Percentiles rank a stretch among this genome's conserved stretches.
Evolutionary conservation across 2,329 filamentous ascomycete genomes (phyloP).

Genomic region (Pseudocercospora cruenta): DNA sequence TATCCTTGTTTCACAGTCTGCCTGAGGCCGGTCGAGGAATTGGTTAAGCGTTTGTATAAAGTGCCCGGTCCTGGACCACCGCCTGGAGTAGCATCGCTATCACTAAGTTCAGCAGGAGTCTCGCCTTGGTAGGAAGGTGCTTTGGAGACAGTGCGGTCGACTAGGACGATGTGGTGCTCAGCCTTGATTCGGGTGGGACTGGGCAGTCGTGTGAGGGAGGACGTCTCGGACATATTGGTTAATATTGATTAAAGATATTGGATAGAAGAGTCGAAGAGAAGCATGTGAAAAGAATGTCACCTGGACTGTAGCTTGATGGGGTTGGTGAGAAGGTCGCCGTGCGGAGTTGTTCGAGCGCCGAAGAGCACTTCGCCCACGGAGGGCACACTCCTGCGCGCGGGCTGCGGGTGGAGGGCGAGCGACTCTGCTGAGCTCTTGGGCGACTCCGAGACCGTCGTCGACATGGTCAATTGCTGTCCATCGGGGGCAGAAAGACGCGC

Average conservation of each 20-base stretch:
- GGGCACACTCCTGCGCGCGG: conserved; percentile 9
- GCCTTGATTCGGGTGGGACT: conserved; percentile 30
- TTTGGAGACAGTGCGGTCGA: conserved; percentile 55
- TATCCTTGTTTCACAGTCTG: conserved; percentile 36
- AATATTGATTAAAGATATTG: conserved; percentile 7
- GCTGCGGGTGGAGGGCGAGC: conserved; percentile 13
- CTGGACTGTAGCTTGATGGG: conserved; percentile 31
- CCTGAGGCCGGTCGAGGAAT: conserved; percentile 32
- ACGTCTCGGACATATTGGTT: conserved; percentile 32
- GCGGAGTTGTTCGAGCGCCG: conserved; percentile 17
- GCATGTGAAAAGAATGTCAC: conserved; percentile 24
- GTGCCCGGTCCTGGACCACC: conserved; percentile 17
- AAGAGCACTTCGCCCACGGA: conserved; percentile 21
- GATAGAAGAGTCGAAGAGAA: conserved; percentile 3
- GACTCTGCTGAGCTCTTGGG: conserved; percentile 9
- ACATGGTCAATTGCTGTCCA: background rate
- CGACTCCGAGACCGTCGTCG: background rate
- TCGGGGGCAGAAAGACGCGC: background rate
- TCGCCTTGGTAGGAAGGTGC: conserved; percentile 18
- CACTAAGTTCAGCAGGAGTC: conserved; percentile 32
- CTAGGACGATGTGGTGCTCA: conserved; percentile 68
- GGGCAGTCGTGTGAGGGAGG: conserved; percentile 31
- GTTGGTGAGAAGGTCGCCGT: conserved; percentile 19
- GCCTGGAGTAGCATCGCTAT: conserved; percentile 30
- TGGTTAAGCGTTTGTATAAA: conserved; percentile 34